These are phyloP conservation scores for Gossypium schwendimanii DNA, from an alignment of 441 rosid species.

Conservation along the genomic window DNA sequence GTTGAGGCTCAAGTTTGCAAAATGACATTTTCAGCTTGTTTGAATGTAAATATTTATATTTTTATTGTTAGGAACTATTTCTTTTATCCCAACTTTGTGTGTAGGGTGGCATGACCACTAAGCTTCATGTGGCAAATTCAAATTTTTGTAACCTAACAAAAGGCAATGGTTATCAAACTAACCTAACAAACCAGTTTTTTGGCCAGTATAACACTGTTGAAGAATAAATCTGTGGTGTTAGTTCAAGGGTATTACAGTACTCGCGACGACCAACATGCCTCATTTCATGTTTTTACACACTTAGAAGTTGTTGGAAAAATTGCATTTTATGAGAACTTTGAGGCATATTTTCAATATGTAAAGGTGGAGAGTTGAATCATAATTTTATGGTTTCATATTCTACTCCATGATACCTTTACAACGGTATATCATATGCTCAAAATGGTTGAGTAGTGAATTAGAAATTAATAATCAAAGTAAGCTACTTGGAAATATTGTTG, in stretches of 20 bases:
- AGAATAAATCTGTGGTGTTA: conserved; percentile 21
- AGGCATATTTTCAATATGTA: no score
- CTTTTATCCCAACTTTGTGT: background rate
- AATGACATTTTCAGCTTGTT: background rate
- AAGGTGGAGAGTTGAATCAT: no score
- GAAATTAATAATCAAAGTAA: no score
- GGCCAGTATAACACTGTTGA: conserved; percentile 35
- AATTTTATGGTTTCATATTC: no score
- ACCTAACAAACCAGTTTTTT: conserved; percentile 43
- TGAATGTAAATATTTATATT: background rate
- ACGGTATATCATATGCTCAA: no score
- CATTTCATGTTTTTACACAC: no score
- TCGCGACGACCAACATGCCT: conserved; percentile 49
- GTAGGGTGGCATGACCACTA: conserved; percentile 38
- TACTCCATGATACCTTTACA: no score
- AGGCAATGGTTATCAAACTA: conserved; percentile 43
- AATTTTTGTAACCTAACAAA: conserved; percentile 32
- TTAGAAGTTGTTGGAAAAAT: background rate
- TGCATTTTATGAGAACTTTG: no score
- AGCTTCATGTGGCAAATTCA: conserved; percentile 54
- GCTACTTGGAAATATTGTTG: no score
- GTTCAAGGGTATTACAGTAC: conserved; percentile 44
- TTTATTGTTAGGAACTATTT: background rate
- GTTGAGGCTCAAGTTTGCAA: background rate
- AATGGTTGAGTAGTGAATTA: no score